These are phyloP conservation scores for Laguncularia racemosa DNA, from an alignment of 345 rosid species.

Conservation along the genomic window DNA sequence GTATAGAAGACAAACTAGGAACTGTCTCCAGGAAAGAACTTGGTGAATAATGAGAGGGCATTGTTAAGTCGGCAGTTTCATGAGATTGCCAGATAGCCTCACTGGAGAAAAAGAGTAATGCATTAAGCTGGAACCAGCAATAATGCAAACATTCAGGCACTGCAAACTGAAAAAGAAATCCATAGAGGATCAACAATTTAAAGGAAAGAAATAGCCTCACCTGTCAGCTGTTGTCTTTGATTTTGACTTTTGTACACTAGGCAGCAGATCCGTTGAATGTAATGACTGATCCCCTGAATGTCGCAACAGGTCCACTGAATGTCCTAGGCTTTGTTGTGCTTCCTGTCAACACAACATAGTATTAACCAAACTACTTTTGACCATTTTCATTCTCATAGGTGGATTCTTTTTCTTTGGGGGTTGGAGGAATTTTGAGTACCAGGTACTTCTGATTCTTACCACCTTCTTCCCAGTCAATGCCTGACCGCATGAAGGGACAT, in stretches of 20 bases:
- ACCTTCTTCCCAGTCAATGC: slow-evolving; percentile 31
- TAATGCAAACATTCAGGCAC: slow-evolving; percentile 12
- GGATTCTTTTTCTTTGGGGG: neutral
- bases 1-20: slow-evolving; percentile 33
- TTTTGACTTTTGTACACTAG: no score
- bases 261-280: no score
- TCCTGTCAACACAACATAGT: no score
- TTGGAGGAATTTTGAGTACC: neutral
- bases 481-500: slow-evolving; percentile 26
- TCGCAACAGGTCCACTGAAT: no score
- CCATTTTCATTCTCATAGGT: slow-evolving; percentile 3
- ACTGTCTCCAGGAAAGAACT: slow-evolving; percentile 45
- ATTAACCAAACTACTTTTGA: slow-evolving; percentile 4
- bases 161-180: neutral
- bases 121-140: slow-evolving; percentile 31
- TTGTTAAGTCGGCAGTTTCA: slow-evolving; percentile 35
- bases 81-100: slow-evolving; percentile 33
- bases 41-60: slow-evolving; percentile 30
- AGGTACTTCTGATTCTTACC: slow-evolving; percentile 25
- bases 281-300: no score
- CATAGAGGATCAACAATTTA: no score
- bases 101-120: slow-evolving; percentile 50
- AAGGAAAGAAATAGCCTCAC: slow-evolving; percentile 15
- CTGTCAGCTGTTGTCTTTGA: slow-evolving; percentile 24
- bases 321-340: no score